Evolutionary conservation across 2,329 filamentous ascomycete species (phyloP), one percentile per base, ranked within the genome.

Genomic region (Madurella fahalii): DNA sequence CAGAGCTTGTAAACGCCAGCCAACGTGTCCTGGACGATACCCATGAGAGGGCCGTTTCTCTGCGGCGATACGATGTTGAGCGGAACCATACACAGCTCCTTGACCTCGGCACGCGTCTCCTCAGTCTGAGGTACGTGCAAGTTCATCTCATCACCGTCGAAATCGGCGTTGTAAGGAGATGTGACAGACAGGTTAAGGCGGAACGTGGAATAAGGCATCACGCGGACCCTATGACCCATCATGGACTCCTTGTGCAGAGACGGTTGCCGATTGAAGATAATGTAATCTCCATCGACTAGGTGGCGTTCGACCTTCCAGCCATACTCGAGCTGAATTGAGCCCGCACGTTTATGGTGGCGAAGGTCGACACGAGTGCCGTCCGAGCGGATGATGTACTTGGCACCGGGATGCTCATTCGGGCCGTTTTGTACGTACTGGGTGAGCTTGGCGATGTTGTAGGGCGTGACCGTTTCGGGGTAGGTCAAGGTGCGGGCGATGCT

Each of bases 81-180:
- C 0, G 94, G 94, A n/a, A 99, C 94, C 81, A 97, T 87, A 71
- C 93, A 97, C 13, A 99, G 82, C 69, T 97, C 87, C 71, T 85
- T 90, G 64, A 99, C 84, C 72, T 99, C 94, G 44, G 95, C 91
- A 57, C 94, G 88, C 34, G 95, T 95, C 72, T 99, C 95, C 68
- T 99, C 92, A 39, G 89, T 94, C 68, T 99, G 94, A 4, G 94
- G 95, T 50, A 99, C 95, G 81, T 99, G 94, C 75, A 99, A 84
- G 70, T 99, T 99, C 94, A 99, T 99, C 74, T 99, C 94, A 71
- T 99, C 94, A 75, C 94, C 94, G 68, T 99, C 94, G 75, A 99
- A 99, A 89, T 99, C 94, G 65, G 94, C 94, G 76, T 99, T 99
- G 79, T 99, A 99, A 0, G 94, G 94, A 30, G 92, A 95, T 0